Evolutionary conservation across 1,139 yeast genomes (phyloP), one percentile per base, ranked within the genome.

Genomic region (Geotrichum klebahnii): DNA sequence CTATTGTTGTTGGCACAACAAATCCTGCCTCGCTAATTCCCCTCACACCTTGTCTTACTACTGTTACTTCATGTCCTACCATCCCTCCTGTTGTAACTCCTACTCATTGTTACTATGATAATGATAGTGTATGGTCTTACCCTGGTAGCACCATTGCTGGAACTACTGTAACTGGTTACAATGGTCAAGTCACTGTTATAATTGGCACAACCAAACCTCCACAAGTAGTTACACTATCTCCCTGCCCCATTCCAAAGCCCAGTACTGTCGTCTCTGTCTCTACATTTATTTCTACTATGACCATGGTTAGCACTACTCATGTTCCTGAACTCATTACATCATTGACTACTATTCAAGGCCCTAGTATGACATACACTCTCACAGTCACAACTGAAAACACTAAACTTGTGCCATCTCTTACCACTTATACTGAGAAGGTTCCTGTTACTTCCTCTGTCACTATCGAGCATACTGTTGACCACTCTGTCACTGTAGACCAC

Each of bases 221-320:
- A 10, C 29, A 29, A 12, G 22, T 39, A 14, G 24, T 42, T 24
- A 45, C 51, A 10, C 36, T 50, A 5, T 22, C 50, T 31, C 35
- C 46, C n/a, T 50, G 53, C 31, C 49, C 52, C 20, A 24, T 10
- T n/a, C 35, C 48, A 3, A 29, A 20, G 24, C 31, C 48, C 28
- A 29, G 17, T 12, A 45, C 43, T 19, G 43, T 28, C 19, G 32
- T 33, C 8, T 45, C 19, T 26, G 37, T 45, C 19, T 44, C 48
- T 14, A 37, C 39, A 2, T 14, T 35, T 44, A 34, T 35, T 16
- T 34, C 41, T 5, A 23, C 14, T 35, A 20, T 35, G n/a, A 44
- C 48, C 5, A 12, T 40, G 14, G 28, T 36, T 19, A 14, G 29
- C 4, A 45, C 48, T 16, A 37, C 48, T 24, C 24, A 12, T n/a